Conservation (phyloP, 352 stramenopile genomes). For the Globisporangium nagaii region DNA sequence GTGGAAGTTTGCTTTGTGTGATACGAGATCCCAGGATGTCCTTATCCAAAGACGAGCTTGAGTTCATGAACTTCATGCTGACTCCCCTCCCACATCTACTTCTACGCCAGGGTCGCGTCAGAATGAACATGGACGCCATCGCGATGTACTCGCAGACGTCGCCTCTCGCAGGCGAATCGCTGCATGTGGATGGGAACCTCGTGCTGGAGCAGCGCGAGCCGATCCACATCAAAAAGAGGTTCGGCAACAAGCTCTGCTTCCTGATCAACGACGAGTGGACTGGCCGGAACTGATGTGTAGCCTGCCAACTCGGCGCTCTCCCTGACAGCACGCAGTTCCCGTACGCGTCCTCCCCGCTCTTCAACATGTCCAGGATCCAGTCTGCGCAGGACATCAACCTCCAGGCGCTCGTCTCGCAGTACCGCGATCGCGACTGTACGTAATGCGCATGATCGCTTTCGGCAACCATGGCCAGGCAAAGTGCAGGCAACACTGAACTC, state of each 20-base stretch:
- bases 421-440: conserved; percentile 49
- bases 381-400: conserved; percentile 32
- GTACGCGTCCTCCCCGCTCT: conserved; percentile 26
- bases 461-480: too few relatives aligned
- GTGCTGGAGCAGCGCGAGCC: conserved; percentile 39
- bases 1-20: too few relatives aligned
- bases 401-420: conserved; percentile 24
- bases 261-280: too few relatives aligned
- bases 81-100: too few relatives aligned
- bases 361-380: conserved; percentile 36
- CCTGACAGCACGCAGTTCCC: conserved; percentile 27
- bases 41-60: too few relatives aligned
- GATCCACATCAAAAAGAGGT: conserved; percentile 40
- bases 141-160: conserved; percentile 32
- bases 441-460: neutral
- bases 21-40: too few relatives aligned
- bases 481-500: neutral
- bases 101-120: conserved; percentile 22
- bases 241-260: neutral
- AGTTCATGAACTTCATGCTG: too few relatives aligned
- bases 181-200: conserved; percentile 60
- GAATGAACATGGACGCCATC: conserved; percentile 66
- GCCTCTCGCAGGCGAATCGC: conserved; percentile 21
- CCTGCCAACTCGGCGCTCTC: too few relatives aligned
- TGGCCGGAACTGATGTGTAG: too few relatives aligned